Evolutionary conservation across 2,329 filamentous ascomycete species (phyloP).

Genomic region (Davidsoniella neocaledoniae): DNA sequence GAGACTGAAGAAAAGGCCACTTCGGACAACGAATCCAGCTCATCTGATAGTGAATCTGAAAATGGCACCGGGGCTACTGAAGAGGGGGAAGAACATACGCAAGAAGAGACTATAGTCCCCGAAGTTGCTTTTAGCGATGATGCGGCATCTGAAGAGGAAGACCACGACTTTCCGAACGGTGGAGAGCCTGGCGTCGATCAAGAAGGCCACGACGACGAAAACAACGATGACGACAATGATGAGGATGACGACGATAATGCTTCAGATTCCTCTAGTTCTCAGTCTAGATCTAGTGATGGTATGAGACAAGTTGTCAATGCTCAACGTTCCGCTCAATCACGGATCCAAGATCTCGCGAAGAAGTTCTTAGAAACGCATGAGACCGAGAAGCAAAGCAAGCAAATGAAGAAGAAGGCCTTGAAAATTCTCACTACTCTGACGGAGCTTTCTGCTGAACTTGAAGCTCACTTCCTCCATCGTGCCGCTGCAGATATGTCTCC

Average conservation of each 20-base stretch:
- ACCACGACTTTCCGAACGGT: neutral
- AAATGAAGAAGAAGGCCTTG: constrained; percentile 62
- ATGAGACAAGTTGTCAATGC: constrained; percentile 28
- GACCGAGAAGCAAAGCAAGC: constrained; percentile 50
- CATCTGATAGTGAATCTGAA: constrained; percentile 18
- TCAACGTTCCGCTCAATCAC: constrained; percentile 40
- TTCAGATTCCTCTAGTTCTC: constrained; percentile 38
- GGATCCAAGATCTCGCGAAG: constrained; percentile 62
- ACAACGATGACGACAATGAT: constrained; percentile 22
- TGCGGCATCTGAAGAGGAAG: constrained; percentile 2
- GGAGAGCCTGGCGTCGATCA: constrained; percentile 14
- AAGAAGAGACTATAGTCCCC: constrained; percentile 9
- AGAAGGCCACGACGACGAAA: constrained; percentile 18
- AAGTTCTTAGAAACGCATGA: constrained; percentile 75
- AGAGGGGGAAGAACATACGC: constrained; percentile 11
- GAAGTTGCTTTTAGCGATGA: constrained; percentile 1
- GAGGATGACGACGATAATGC: constrained; percentile 31
- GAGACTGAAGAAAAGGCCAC: constrained; percentile 17
- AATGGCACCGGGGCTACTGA: constrained; percentile 16
- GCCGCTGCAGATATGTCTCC: constrained; percentile 28
- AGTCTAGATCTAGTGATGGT: constrained; percentile 15
- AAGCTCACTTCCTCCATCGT: constrained; percentile 48
- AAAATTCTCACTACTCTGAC: constrained; percentile 61
- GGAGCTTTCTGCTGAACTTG: constrained; percentile 53
- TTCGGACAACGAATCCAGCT: constrained; percentile 14